These are phyloP conservation scores for Madurella fahalii DNA, from an alignment of 2,329 filamentous ascomycete genomes.

Conservation along the genomic window DNA sequence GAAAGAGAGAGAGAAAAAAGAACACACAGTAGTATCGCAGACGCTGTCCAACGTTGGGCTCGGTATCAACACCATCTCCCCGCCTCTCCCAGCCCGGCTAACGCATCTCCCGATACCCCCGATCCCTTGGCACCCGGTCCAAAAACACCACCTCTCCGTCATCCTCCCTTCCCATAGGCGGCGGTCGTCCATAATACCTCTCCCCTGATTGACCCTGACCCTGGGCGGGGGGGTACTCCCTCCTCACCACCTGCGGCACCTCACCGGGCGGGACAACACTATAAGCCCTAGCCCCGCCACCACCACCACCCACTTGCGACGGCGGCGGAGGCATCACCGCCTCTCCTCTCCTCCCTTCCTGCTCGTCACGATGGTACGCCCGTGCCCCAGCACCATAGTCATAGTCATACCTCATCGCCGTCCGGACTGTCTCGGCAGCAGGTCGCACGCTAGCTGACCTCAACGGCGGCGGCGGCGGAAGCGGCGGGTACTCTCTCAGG, in stretches of 20 bases:
- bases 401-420: conserved; percentile 28
- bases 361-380: neutral
- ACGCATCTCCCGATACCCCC: conserved; percentile 19
- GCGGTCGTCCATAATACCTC: conserved; percentile 20
- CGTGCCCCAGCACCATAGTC: conserved; percentile 28
- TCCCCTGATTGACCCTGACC: conserved; percentile 38
- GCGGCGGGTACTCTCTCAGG: conserved; percentile 16
- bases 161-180: conserved; percentile 11
- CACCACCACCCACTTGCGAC: neutral
- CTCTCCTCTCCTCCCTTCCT: conserved; percentile 36
- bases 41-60: too few species aligned
- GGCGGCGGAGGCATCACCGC: conserved; percentile 26
- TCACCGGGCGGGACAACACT: conserved; percentile 32
- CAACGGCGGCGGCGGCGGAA: neutral
- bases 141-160: conserved; percentile 25
- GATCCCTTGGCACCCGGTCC: conserved; percentile 12
- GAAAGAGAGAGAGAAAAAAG: too few species aligned
- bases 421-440: neutral
- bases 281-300: conserved; percentile 28
- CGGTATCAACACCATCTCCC: too few species aligned
- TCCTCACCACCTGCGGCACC: conserved; percentile 27
- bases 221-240: conserved; percentile 33
- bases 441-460: conserved; percentile 26
- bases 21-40: too few species aligned
- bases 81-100: neutral